Conservation (phyloP, 2,329 filamentous ascomycete species). For the Colletotrichum tofieldiae region DNA sequence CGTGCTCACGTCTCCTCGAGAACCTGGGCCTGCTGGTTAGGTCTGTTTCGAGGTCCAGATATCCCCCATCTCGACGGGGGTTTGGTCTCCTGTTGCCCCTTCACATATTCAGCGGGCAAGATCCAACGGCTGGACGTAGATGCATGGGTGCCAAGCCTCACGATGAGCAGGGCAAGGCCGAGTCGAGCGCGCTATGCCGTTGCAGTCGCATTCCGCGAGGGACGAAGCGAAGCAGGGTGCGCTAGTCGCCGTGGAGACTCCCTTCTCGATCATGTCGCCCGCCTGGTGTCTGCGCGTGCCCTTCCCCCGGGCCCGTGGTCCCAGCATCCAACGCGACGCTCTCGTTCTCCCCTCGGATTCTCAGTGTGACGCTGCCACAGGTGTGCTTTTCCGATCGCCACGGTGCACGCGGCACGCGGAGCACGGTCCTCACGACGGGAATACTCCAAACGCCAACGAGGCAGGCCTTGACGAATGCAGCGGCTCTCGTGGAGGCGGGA, state of each 20-base stretch:
- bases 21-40: not conserved
- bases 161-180: not conserved
- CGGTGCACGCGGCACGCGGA: not conserved
- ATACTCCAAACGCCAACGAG: slow-evolving; percentile 10
- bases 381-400: not conserved
- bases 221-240: slow-evolving; percentile 16
- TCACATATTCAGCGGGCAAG: not conserved
- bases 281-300: not conserved
- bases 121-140: not conserved
- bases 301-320: not conserved
- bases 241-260: slow-evolving; percentile 16
- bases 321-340: not conserved
- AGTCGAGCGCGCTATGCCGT: not conserved
- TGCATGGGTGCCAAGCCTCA: slow-evolving; percentile 20
- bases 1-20: not conserved
- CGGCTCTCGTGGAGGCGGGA: not conserved
- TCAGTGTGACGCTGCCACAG: not conserved
- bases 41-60: no score
- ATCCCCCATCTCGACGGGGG: no score
- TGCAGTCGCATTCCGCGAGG: slow-evolving; percentile 16
- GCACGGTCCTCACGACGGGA: not conserved
- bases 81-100: no score
- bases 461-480: slow-evolving; percentile 16
- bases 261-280: not conserved
- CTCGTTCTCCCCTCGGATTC: slow-evolving; percentile 3